phyloP scores from a whole-genome alignment of 345 rosid genomes.

The Populus nigra region DNA sequence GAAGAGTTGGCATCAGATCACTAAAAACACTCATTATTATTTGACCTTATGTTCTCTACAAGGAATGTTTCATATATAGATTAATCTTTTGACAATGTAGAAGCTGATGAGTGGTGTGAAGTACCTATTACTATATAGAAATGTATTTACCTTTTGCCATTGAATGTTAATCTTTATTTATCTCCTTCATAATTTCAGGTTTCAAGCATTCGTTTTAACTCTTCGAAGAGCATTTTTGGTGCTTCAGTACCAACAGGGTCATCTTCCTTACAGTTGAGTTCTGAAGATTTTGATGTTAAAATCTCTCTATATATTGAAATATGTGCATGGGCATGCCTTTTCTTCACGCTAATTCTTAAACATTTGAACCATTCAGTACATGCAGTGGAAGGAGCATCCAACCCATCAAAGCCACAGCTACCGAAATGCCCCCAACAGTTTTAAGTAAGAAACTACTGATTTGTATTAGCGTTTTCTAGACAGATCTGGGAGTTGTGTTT shows the following conservation, averaged over 20 bases:
- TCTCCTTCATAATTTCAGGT: conserved; percentile 31
- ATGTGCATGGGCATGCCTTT: not conserved
- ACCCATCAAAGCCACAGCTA: conserved; percentile 79
- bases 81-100: not conserved
- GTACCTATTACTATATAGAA: not conserved
- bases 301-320: no score
- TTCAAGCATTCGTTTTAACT: conserved; percentile 37
- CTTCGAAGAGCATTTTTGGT: conserved; percentile 41
- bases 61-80: not conserved
- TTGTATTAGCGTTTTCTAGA: not conserved
- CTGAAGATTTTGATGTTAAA: not conserved
- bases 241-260: conserved; percentile 43
- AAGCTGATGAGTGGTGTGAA: not conserved
- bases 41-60: not conserved
- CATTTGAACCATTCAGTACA: conserved; percentile 32
- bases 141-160: not conserved
- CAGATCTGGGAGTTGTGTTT: conserved; percentile 5
- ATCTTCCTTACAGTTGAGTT: conserved; percentile 62
- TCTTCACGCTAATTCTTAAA: not conserved
- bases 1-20: not conserved
- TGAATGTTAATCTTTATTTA: no score
- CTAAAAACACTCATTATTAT: not conserved
- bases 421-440: conserved; percentile 58
- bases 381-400: conserved; percentile 43
- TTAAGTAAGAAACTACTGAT: conserved; percentile 45